phyloP scores from a whole-genome alignment of 2,329 filamentous ascomycete species.

The Colletotrichum sp. region DNA sequence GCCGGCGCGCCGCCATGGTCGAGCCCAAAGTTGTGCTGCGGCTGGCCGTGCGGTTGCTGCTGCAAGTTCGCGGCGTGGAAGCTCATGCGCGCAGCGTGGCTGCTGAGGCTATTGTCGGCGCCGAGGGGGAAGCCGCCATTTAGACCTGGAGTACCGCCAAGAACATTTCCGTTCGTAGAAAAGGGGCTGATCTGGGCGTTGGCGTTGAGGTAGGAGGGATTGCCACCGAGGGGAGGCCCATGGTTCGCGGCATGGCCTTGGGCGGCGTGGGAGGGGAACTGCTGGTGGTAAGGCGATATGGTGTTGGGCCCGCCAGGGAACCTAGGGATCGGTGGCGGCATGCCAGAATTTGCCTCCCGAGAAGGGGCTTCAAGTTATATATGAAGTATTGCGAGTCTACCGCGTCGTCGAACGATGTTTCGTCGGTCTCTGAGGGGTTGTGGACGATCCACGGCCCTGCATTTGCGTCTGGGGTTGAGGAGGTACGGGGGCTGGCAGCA shows the following conservation, averaged over 20 bases:
- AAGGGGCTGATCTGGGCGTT: conserved; percentile 74
- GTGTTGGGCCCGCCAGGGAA: conserved; percentile 52
- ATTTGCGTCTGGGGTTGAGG: conserved; percentile 15
- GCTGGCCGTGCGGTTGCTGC: conserved; percentile 58
- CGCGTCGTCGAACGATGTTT: not conserved
- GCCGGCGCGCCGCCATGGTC: conserved; percentile 29
- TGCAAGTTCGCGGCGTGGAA: conserved; percentile 74
- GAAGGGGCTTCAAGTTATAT: not conserved
- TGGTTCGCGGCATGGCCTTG: conserved; percentile 53
- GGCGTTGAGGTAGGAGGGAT: conserved; percentile 74
- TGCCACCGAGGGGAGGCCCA: conserved; percentile 62
- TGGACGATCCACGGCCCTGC: conserved; percentile 19
- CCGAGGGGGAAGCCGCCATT: conserved; percentile 63
- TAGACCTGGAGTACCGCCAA: conserved; percentile 64
- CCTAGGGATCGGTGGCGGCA: conserved; percentile 49
- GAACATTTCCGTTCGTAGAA: conserved; percentile 58
- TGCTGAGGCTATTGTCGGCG: conserved; percentile 76
- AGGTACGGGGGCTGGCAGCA: not conserved
- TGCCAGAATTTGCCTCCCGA: conserved; percentile 28
- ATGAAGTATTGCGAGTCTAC: not conserved
- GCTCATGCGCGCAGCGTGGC: conserved; percentile 86
- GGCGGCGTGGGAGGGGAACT: conserved; percentile 60
- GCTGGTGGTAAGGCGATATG: conserved; percentile 48
- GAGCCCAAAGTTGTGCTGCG: conserved; percentile 27
- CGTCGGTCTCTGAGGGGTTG: conserved; percentile 2